Evolutionary conservation across 2,329 filamentous ascomycete genomes (phyloP), one percentile per base, ranked within the genome.

Genomic region (Fonsecaea multimorphosa): DNA sequence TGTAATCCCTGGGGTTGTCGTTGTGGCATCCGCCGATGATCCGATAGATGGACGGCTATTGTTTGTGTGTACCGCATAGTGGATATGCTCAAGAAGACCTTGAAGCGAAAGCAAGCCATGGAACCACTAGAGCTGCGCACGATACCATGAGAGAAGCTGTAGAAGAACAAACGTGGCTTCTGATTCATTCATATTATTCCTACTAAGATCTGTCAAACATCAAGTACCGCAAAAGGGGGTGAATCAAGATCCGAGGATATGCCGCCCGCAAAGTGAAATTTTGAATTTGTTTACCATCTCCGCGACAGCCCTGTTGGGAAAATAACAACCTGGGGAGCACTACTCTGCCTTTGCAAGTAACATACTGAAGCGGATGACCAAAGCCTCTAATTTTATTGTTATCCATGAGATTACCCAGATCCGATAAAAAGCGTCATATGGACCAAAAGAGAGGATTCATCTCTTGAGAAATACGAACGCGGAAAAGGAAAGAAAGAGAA

Each of bases 21-120:
- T 63, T 22, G 51, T 58, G n/a, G 54, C 64, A 9, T 19, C 46
- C 14, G 55, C 24, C 14, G 64, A 63, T 29, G 22, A 46, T 31
- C 40, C 62, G 9, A 59, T 22, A 7, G 46, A 22, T 24, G 62
- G 56, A 4, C 58, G 16, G 38, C n/a, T 55, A 55, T 12, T 63
- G 63, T 14, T 61, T 63, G 14, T 54, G 29, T 31, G 29, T 8
- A 31, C 8, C 64, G 46, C 60, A 44, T 59, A 24, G 53, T 31
- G 16, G 49, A 63, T 49, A 54, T 49, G 3, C 34, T 66, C 11
- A 19, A 34, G 19, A 46, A 56, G 46, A 19, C 63, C n/a, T 38
- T 24, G 32, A 29, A 19, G n/a, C 59, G 32, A 24, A 8, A 19
- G 31, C 58, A 36, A 64, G 12, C 12, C 5, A 27, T 24, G 11